Evolutionary conservation across 352 stramenopile species (phyloP), one percentile per base, ranked within the genome.

Genomic region (Thalassiosira mediterranea): DNA sequence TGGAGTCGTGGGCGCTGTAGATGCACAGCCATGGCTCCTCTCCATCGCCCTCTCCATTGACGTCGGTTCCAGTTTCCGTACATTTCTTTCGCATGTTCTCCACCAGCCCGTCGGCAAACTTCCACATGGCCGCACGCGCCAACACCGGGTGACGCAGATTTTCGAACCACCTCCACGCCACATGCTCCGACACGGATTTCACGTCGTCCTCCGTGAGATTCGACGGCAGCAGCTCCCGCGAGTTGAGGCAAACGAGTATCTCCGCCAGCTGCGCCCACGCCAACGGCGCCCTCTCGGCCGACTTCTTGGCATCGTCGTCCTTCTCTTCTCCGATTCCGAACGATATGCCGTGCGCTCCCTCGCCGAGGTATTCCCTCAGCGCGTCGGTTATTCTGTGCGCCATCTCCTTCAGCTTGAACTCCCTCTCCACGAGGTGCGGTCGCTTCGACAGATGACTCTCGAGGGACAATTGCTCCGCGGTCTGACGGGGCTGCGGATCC

Each of bases 151-250:
- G 49, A 15, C 66, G 46, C 3, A 91, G 61, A 25, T 75, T 84
- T 61, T 92, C 73, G 61, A 92, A 89, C 87, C 87, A 92, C 23
- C 75, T 65, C 77, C 84, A 89, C 3, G 84, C 84, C 0, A 77
- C 67, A 31, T 92, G 81, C 15, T 53, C 38, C 3, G 72, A 77
- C 54, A 91, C 80, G 4, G 56, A 38, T n/a, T 88, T 40, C 7
- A 86, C 53, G 61, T 91, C 84, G n/a, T 88, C 73, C 17, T 68
- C 10, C 0, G 79, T 79, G 17, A 92, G 72, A 4, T 42, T 46
- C 1, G 51, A 11, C 28, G 87, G 87, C 2, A 93, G 47, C 19
- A 81, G 28, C 40, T 83, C 56, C 8, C 84, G 70, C 3, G 83
- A 71, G 13, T 76, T 37, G 1, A 93, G 67, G 47, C 87, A 93